These are phyloP conservation scores for Eleusine coracana DNA, from an alignment of 176 grass and related monocot species.

Conservation along the genomic window DNA sequence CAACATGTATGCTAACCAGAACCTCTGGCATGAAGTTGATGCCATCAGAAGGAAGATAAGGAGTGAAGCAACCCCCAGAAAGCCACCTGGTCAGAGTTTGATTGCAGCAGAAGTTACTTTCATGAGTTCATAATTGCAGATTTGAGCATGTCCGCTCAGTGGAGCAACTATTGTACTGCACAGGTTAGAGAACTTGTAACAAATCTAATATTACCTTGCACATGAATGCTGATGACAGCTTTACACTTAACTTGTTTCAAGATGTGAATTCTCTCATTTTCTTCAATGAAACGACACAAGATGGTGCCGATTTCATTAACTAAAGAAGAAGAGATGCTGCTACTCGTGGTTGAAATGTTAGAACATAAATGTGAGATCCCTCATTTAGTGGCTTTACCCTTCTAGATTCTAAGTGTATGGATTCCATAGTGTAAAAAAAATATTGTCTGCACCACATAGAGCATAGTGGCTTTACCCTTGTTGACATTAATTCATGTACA, in stretches of 20 bases:
- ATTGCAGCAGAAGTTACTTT: slow-evolving; percentile 37
- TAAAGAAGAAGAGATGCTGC: too few relatives aligned
- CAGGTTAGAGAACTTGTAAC: slow-evolving; percentile 31
- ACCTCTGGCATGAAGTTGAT: slow-evolving; percentile 66
- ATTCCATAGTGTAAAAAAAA: not conserved
- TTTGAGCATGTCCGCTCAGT: not conserved
- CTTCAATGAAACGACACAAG: too few relatives aligned
- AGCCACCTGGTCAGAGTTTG: slow-evolving; percentile 66
- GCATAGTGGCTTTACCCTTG: not conserved
- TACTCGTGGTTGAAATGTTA: slow-evolving; percentile 3
- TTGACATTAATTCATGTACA: not conserved
- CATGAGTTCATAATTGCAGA: slow-evolving; percentile 32
- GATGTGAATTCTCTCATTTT: not conserved
- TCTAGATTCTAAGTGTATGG: slow-evolving; percentile 2
- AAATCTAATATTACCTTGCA: not conserved
- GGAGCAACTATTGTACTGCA: slow-evolving; percentile 5
- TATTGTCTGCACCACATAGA: too few relatives aligned
- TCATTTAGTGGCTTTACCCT: not conserved
- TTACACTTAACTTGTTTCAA: slow-evolving; percentile 11
- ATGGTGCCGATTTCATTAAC: too few relatives aligned
- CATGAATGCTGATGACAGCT: not conserved
- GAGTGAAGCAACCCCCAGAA: slow-evolving; percentile 30
- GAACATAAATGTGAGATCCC: not conserved
- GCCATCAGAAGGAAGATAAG: slow-evolving; percentile 54
- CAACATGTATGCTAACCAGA: slow-evolving; percentile 69